Evolutionary conservation across 1,139 yeast genomes (phyloP).

Genomic region (Wickerhamiella pararugosa): DNA sequence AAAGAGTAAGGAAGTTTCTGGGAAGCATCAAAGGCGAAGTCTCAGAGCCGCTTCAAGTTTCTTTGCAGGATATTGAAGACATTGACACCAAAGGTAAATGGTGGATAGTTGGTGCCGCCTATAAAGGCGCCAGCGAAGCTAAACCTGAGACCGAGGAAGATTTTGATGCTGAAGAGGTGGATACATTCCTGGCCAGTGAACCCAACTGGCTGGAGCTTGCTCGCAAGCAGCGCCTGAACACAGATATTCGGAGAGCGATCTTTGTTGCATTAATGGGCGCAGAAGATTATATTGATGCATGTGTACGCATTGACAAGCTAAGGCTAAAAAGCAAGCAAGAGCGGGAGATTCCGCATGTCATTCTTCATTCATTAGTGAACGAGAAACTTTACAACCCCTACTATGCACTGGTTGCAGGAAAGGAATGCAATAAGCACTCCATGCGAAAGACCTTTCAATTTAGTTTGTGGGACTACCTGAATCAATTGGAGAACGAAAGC

Average conservation of each 20-base stretch:
- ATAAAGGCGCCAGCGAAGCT: constrained; percentile 24
- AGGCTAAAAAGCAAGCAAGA: constrained; percentile 71
- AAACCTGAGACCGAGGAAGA: constrained; percentile 7
- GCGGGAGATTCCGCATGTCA: constrained; percentile 71
- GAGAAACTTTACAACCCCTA: constrained; percentile 85
- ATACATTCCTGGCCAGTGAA: constrained; percentile 37
- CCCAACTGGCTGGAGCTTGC: constrained; percentile 89
- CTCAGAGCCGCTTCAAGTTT: constrained; percentile 70
- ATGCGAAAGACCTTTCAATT: constrained; percentile 78
- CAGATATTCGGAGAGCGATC: constrained; percentile 85
- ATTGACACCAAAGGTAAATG: constrained; percentile 78
- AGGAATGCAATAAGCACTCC: constrained; percentile 55
- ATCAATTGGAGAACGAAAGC: constrained; percentile 43
- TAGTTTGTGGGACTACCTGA: constrained; percentile 75
- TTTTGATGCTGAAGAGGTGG: constrained; percentile 14
- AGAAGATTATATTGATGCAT: constrained; percentile 79
- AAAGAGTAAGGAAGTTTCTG: constrained; percentile 53
- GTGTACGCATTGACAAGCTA: constrained; percentile 64
- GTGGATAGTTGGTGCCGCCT: constrained; percentile 98
- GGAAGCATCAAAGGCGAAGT: constrained; percentile 31
- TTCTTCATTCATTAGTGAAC: constrained; percentile 71
- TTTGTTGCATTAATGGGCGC: constrained; percentile 93
- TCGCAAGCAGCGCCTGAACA: constrained; percentile 77
- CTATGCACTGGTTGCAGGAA: constrained; percentile 66
- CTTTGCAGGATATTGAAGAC: constrained; percentile 65